Evolutionary conservation across 2,329 filamentous ascomycete genomes (phyloP).

Genomic region (Remersonia thermophila): DNA sequence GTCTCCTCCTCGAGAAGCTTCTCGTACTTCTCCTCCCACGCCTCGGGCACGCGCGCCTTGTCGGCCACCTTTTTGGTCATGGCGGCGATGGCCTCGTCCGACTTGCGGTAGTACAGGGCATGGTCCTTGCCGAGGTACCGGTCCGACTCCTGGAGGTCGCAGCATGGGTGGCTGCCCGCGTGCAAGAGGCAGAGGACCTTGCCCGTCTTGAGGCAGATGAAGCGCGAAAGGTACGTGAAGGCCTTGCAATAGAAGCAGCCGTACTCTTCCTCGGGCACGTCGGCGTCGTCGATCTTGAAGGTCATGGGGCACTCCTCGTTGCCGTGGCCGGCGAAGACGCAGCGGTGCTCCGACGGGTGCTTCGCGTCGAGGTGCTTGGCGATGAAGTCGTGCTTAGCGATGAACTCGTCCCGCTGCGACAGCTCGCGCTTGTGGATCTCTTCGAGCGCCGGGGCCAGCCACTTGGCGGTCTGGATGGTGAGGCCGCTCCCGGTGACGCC

Average conservation of each 20-base stretch:
- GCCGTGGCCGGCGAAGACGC: slow-evolving; percentile 36
- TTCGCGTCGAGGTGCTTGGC: slow-evolving; percentile 26
- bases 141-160: slow-evolving; percentile 52
- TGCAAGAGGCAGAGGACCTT: slow-evolving; percentile 77
- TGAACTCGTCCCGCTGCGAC: slow-evolving; percentile 53
- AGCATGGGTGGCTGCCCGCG: slow-evolving; percentile 70
- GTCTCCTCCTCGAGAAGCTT: slow-evolving; percentile 72
- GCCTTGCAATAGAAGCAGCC: slow-evolving; percentile 87
- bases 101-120: slow-evolving; percentile 63
- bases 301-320: slow-evolving; percentile 44
- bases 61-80: slow-evolving; percentile 69
- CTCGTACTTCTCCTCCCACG: slow-evolving; percentile 84
- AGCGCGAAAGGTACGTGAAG: slow-evolving; percentile 82
- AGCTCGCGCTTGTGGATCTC: slow-evolving; percentile 66
- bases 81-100: slow-evolving; percentile 54
- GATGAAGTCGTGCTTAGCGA: slow-evolving; percentile 25
- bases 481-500: slow-evolving; percentile 52
- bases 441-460: slow-evolving; percentile 79
- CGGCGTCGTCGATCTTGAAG: slow-evolving; percentile 55
- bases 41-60: slow-evolving; percentile 72
- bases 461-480: slow-evolving; percentile 83
- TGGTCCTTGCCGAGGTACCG: slow-evolving; percentile 62
- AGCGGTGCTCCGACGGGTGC: slow-evolving; percentile 45
- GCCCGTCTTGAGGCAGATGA: slow-evolving; percentile 68
- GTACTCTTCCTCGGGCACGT: slow-evolving; percentile 82